Conservation (phyloP, 805 yeast genomes). For the Metschnikowia cubensis region DNA sequence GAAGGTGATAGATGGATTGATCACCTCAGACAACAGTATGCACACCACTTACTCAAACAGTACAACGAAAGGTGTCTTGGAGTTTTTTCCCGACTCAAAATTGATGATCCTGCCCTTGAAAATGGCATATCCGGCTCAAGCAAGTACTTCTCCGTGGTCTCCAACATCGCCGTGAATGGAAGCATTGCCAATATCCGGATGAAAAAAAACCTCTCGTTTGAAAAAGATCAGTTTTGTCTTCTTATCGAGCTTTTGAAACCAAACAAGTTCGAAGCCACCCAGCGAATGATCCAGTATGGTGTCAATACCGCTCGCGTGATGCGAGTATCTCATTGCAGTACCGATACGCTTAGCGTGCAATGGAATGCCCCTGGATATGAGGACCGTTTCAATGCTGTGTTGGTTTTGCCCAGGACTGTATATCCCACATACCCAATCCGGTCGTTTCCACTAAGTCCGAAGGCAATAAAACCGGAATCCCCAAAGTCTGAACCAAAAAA, state of each 20-base stretch:
- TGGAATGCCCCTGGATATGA: slow-evolving; percentile 10
- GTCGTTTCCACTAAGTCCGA: neutral
- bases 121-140: slow-evolving; percentile 21
- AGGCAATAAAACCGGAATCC: neutral
- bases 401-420: slow-evolving; percentile 5
- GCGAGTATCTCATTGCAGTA: slow-evolving; percentile 3
- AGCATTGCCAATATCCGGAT: slow-evolving; percentile 5
- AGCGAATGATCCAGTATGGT: slow-evolving; percentile 23
- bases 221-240: slow-evolving; percentile 10
- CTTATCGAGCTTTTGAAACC: slow-evolving; percentile 27
- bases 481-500: too few relatives aligned
- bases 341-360: neutral
- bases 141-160: slow-evolving; percentile 26
- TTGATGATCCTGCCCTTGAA: slow-evolving; percentile 11
- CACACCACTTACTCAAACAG: neutral
- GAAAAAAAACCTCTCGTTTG: neutral
- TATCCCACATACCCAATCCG: neutral
- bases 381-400: slow-evolving; percentile 11
- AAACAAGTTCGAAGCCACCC: slow-evolving; percentile 19
- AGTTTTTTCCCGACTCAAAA: slow-evolving; percentile 12
- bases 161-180: slow-evolving; percentile 9
- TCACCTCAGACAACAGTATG: neutral
- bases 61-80: neutral
- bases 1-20: neutral
- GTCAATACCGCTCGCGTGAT: slow-evolving; percentile 16